A percentile compares a stretch with the other conserved stretches of the same genome.
Evolutionary conservation across 1,139 yeast species (phyloP).

Genomic region (Blastobotrys aristatus): DNA sequence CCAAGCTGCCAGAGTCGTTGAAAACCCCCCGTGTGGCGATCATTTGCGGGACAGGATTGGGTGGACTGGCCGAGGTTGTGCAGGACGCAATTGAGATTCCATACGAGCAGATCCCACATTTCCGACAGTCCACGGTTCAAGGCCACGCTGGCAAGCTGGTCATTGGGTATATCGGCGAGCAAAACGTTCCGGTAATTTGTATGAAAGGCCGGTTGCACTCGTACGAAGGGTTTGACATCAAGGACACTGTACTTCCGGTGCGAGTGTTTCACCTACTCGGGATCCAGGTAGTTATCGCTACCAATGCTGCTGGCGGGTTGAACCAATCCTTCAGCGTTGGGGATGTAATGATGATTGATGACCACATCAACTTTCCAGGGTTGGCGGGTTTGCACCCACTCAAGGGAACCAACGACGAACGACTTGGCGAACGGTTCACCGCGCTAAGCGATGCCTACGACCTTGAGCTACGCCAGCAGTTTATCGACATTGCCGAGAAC

Average conservation of each 20-base stretch:
- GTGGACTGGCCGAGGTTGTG: conserved; percentile 71
- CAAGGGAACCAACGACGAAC: conserved; percentile 77
- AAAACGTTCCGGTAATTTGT: conserved; percentile 74
- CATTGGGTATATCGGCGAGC: conserved; percentile 68
- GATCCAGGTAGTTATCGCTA: conserved; percentile 57
- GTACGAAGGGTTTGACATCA: conserved; percentile 83
- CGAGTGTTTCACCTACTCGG: conserved; percentile 67
- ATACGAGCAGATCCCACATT: conserved; percentile 73
- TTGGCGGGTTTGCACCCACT: conserved; percentile 83
- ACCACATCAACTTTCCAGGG: conserved; percentile 89
- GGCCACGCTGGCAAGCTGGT: conserved; percentile 86
- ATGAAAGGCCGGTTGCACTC: conserved; percentile 93
- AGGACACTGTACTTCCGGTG: conserved; percentile 80
- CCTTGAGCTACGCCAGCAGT: conserved; percentile 49
- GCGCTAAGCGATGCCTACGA: conserved; percentile 91
- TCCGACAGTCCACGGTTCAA: conserved; percentile 67
- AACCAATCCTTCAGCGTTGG: conserved; percentile 67
- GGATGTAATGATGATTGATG: conserved; percentile 83
- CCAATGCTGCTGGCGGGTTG: conserved; percentile 94
- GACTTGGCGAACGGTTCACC: conserved; percentile 79
- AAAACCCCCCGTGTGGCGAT: conserved; percentile 51
- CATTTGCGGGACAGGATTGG: conserved; percentile 92
- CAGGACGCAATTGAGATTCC: conserved; percentile 48
- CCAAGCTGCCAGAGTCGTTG: conserved; percentile 27
- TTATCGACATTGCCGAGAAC: conserved; percentile 47